A percentile compares a stretch with the other conserved stretches of the same genome.
Conservation (phyloP, 2,329 filamentous ascomycete genomes). For the Alternaria sp. region DNA sequence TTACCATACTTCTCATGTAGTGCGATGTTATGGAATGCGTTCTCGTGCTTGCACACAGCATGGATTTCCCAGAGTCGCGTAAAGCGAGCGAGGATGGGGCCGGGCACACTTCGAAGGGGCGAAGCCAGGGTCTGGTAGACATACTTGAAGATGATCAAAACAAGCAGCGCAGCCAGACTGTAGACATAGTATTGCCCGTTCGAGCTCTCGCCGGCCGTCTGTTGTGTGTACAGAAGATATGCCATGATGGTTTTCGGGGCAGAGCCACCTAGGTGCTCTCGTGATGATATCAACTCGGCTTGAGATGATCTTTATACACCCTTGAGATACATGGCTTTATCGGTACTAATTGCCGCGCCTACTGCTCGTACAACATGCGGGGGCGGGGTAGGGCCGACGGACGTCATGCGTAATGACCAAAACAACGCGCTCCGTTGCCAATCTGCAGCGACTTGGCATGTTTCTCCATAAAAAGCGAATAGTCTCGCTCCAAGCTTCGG, state of each 20-base stretch:
- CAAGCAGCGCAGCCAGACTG: not conserved
- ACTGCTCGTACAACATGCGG: not conserved
- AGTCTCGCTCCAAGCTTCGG: not conserved
- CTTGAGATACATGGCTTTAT: not conserved
- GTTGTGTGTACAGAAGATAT: not conserved
- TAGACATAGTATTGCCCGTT: not conserved
- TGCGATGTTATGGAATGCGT: not conserved
- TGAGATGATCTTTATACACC: not conserved
- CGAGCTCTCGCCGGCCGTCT: not conserved
- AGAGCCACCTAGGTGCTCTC: not conserved
- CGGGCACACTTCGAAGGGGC: conserved; percentile 55
- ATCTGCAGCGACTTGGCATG: not conserved
- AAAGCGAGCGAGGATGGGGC: conserved; percentile 57
- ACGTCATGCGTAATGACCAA: not conserved
- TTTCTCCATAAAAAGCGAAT: not conserved
- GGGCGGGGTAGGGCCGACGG: too few species aligned
- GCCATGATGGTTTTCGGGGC: not conserved
- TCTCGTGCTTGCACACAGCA: conserved; percentile 31
- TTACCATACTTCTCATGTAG: not conserved
- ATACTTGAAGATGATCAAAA: not conserved
- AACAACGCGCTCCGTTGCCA: not conserved
- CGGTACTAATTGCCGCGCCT: too few species aligned
- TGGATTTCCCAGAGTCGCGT: conserved; percentile 57
- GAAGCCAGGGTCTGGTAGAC: not conserved
- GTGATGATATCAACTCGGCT: not conserved